phyloP scores from a whole-genome alignment of 805 yeast genomes.

The Candida ulmi region DNA sequence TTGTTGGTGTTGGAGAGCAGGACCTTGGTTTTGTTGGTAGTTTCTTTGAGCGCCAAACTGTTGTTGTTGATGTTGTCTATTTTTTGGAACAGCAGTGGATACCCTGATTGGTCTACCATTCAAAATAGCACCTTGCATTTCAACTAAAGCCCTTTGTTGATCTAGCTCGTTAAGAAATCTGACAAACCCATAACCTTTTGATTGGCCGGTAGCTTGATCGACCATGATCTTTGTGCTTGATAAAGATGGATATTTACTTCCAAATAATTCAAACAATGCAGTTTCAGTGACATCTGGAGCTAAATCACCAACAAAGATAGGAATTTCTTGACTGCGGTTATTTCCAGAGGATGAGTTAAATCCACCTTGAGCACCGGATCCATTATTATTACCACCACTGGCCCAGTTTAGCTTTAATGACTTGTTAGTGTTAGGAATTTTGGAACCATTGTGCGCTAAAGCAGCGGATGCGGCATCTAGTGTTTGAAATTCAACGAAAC shows the following conservation, averaged over 20 bases:
- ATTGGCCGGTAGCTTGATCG: constrained; percentile 62
- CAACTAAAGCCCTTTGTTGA: constrained; percentile 65
- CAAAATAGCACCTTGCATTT: constrained; percentile 75
- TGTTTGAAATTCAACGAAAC: constrained; percentile 71
- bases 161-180: constrained; percentile 61
- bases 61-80: constrained; percentile 25
- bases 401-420: constrained; percentile 79
- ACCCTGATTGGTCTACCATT: constrained; percentile 76
- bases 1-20: constrained; percentile 3
- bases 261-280: constrained; percentile 59
- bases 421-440: constrained; percentile 57
- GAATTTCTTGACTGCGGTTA: constrained; percentile 37
- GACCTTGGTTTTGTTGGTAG: constrained; percentile 3
- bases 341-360: constrained; percentile 2
- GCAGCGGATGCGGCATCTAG: constrained; percentile 61
- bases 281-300: constrained; percentile 69
- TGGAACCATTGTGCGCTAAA: constrained; percentile 58
- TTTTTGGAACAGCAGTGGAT: constrained; percentile 58
- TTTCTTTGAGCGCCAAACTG: constrained; percentile 10
- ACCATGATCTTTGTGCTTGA: constrained; percentile 73
- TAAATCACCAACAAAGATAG: constrained; percentile 84
- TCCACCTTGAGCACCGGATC: constrained; percentile 5
- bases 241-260: constrained; percentile 64
- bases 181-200: constrained; percentile 90
- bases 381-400: constrained; percentile 38